Evolutionary conservation across 1,139 yeast species (phyloP), one percentile per base, ranked within the genome.

Genomic region (Suhomyces anneliseae): DNA sequence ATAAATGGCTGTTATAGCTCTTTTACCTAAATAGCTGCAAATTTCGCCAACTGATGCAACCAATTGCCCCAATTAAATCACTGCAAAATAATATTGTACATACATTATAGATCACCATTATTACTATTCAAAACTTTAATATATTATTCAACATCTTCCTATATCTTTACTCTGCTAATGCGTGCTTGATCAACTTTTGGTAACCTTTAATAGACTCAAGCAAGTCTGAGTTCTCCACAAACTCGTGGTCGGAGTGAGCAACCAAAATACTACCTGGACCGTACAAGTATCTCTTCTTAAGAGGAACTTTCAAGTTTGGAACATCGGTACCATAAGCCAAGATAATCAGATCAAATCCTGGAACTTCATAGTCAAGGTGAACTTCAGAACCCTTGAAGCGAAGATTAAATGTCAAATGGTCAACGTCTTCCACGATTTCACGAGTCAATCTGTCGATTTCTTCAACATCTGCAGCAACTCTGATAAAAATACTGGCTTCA

Each of bases 231-330:
- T 77, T 68, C 8, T 76, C 75, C 31, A 85, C 79, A 55, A 66
- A 76, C 63, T 85, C 92, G 49, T 79, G 63, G 48, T 74, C 85
- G 3, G 83, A 77, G 57, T 85, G 90, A 1, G 90, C 90, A 34
- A 81, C 83, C 34, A 72, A 73, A 48, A 85, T 84, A 2, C 82
- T 66, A 1, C 90, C 92, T 1, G 90, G 88, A 0, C 90, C 92
- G 56, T 83, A 85, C 32, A 85, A 65, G 56, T 80, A 83, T 53
- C 82, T 66, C 45, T 64, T 69, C 11, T 68, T 62, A 26, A 66
- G 53, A n/a, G 66, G 64, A 4, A 70, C 68, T 3, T 58, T 51
- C 46, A 83, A 61, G 52, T 79, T 74, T 4, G 89, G 88, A 44
- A 85, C 74, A 57, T 85, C 92, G 0, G 92, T 85, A 32, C 80